Percentiles rank a stretch among this genome's conserved stretches.
These are phyloP conservation scores for Globisporangium acanthophoron DNA, from an alignment of 352 stramenopile species.

Conservation along the genomic window DNA sequence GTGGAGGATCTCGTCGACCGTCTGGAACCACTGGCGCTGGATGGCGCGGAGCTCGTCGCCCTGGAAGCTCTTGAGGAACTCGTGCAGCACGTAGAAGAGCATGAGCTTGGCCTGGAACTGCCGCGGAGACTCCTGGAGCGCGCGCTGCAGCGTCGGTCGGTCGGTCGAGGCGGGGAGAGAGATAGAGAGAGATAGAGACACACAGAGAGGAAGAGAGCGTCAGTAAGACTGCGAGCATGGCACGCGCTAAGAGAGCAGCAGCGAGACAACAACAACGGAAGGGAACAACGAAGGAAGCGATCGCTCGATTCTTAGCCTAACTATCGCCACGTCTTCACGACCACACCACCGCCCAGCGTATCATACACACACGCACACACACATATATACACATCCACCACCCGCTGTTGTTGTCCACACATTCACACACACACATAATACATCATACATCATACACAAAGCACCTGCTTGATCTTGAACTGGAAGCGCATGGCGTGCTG, in stretches of 20 bases:
- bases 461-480: constrained; percentile 87
- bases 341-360: constrained; percentile 2
- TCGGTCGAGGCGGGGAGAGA: neutral
- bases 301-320: constrained; percentile 16
- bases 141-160: constrained; percentile 27
- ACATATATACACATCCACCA: constrained; percentile 4
- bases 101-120: constrained; percentile 81
- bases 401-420: constrained; percentile 6
- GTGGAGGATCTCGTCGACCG: constrained; percentile 72
- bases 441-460: constrained; percentile 3
- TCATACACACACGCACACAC: constrained; percentile 1
- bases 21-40: constrained; percentile 77
- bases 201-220: neutral
- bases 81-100: constrained; percentile 84
- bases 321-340: constrained; percentile 9
- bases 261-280: constrained; percentile 15
- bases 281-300: constrained; percentile 2
- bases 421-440: constrained; percentile 2
- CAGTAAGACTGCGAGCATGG: neutral
- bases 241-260: neutral
- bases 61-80: constrained; percentile 82
- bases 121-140: constrained; percentile 42
- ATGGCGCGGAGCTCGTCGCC: constrained; percentile 46
- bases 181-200: constrained; percentile 5
- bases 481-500: constrained; percentile 75